These are phyloP conservation scores for Wallacemonas sp. DNA, from an alignment of 208 protist species.

Conservation along the genomic window DNA sequence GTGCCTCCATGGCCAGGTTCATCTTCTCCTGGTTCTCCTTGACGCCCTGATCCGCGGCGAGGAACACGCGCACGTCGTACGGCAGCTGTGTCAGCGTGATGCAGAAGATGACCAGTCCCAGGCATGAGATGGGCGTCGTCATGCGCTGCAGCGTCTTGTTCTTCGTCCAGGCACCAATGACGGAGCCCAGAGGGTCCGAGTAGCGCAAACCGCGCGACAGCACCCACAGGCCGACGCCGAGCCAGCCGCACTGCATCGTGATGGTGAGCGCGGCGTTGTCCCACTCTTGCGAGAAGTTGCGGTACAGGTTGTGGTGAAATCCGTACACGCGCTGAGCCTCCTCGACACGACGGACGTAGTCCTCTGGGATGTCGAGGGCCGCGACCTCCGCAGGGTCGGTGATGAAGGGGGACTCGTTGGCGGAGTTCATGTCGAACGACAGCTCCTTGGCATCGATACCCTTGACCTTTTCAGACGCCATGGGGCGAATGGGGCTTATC, in stretches of 20 bases:
- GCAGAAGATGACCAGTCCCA: conserved; percentile 48
- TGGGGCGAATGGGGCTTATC: neutral
- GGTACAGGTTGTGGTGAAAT: conserved; percentile 49
- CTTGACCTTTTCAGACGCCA: conserved; percentile 1
- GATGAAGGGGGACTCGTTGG: conserved; percentile 63
- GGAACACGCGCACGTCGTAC: conserved; percentile 44
- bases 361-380: conserved; percentile 44
- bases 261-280: conserved; percentile 45
- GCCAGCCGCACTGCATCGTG: conserved; percentile 62
- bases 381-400: conserved; percentile 39
- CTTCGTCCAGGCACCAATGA: conserved; percentile 49
- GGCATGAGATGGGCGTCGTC: conserved; percentile 62
- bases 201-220: conserved; percentile 60
- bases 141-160: conserved; percentile 44
- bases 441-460: conserved; percentile 12
- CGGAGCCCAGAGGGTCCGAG: conserved; percentile 72
- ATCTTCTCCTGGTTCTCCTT: conserved; percentile 41
- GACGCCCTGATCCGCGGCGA: conserved; percentile 27
- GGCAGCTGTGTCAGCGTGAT: conserved; percentile 57
- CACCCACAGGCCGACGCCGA: conserved; percentile 65
- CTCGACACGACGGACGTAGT: conserved; percentile 70
- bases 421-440: conserved; percentile 15
- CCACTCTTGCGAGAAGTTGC: conserved; percentile 32
- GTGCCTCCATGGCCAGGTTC: conserved; percentile 33
- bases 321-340: conserved; percentile 64